Evolutionary conservation across 768 basidiomycete species (phyloP).

Genomic region (Podaxis rugospora): DNA sequence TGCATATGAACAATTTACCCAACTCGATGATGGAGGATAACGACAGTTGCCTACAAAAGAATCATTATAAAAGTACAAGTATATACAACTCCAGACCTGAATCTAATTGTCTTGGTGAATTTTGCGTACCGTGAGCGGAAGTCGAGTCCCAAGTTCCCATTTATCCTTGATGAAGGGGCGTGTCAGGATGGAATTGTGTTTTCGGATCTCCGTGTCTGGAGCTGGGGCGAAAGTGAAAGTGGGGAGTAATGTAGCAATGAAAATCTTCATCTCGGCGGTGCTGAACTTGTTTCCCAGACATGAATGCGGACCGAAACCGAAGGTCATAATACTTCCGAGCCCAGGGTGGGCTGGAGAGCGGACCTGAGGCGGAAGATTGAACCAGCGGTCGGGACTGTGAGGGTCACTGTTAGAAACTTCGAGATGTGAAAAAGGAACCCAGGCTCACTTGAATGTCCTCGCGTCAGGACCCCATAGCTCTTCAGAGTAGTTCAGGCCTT

Average conservation of each 20-base stretch:
- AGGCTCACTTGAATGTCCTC: conserved; percentile 45
- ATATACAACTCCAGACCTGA: not conserved
- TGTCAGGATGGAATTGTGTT: conserved; percentile 46
- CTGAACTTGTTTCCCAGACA: conserved; percentile 48
- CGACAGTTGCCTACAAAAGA: not conserved
- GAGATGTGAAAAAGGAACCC: not conserved
- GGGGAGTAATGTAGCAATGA: conserved; percentile 40
- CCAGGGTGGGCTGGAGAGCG: conserved; percentile 38
- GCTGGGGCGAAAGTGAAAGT: conserved; percentile 42
- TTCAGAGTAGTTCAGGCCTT: conserved; percentile 46
- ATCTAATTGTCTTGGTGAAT: not conserved
- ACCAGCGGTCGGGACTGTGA: conserved; percentile 40
- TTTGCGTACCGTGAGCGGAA: conserved; percentile 28
- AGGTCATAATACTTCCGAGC: conserved; percentile 47
- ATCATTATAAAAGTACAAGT: not conserved
- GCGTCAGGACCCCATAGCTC: conserved; percentile 56
- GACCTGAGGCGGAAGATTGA: conserved; percentile 30
- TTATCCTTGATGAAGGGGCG: conserved; percentile 42
- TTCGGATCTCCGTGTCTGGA: conserved; percentile 35
- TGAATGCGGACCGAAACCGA: conserved; percentile 46
- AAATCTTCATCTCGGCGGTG: conserved; percentile 45
- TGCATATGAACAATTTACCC: conserved; percentile 1
- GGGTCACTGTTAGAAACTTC: not conserved
- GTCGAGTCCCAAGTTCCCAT: conserved; percentile 32
- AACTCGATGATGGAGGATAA: conserved; percentile 5